Evolutionary conservation across 2,329 filamentous ascomycete species (phyloP), one percentile per base, ranked within the genome.

Genomic region (Fusarium tricinctum): DNA sequence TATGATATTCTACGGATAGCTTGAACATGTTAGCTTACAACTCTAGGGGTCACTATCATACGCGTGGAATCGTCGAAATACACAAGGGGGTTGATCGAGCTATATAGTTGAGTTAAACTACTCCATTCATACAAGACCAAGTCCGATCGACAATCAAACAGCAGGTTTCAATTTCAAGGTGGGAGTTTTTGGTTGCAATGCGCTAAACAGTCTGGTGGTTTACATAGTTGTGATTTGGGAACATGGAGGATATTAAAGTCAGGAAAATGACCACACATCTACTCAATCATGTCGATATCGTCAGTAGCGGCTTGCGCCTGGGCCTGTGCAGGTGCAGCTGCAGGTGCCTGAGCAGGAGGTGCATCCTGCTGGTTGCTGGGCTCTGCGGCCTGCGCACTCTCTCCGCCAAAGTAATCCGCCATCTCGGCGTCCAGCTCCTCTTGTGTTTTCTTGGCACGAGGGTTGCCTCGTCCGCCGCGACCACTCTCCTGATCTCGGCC

Each of bases 351-450:
- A 58, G 74, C 71, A 44, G 76, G 70, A 28, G 78, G 75, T 12
- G 76, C 72, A 14, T 76, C 72, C 19, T 73, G 63, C 59, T 72
- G 65, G 22, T 65, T 63, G 22, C 51, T 43, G 19, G 52, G 43
- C 42, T 80, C 79, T 19, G 78, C 81, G n/a, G 75, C 78, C 51
- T 75, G 79, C 47, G 80, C 75, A 46, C 73, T 73, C 51, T 73
- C 63, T 26, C 81, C 82, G 30, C 86, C 89, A 83, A 93, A 97
- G 79, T 97, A 97, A 76, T 97, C 93, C 30, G 91, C 93, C 94
- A 97, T 97, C 81, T 97, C 94, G n/a, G 92, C 93, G 78, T 97
- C 94, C 40, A 97, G 84, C 77, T 97, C 93, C 73, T 97, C 92
- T 71, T 94, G 91, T 0, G 94, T 97, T 86, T 97, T 97, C 80